Base-by-base conservation (phyloP, 73 alveolate species). In the Stentor roeselii region DNA sequence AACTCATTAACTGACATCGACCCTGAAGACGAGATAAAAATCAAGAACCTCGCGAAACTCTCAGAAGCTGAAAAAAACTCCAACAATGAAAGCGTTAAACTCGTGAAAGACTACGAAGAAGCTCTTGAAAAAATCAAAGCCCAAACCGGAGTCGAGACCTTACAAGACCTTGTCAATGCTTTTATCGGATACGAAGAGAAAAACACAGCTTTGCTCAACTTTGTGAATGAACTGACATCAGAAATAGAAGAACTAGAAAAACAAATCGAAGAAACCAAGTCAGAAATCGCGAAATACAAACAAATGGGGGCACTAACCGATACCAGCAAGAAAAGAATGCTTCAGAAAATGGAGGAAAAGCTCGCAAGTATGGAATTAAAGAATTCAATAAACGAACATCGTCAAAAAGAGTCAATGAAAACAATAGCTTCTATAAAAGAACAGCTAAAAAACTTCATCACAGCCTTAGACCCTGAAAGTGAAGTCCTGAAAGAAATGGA, bases 291-390 rank as follows among this genome's bases (percentile, higher is more conserved):
- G 1, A 36, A 27, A 38, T 74, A 88, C 75, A 88, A 87, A 50
- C 89, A 90, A 50, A 77, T 82, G 83, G 94, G 94, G n/a, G 83
- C 88, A 30, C 90, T 90, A 14, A 82, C 91, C 40, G 91, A 89
- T 75, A 89, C 87, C 58, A 88, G 86, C 36, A 36, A 90, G n/a
- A 89, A 88, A 90, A 84, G 91, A 75, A 39, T 82, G 78, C 85
- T 85, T 59, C 88, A 91, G 83, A 91, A 89, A 78, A 78, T 91
- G 30, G 96, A 91, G 59, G 94, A 91, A 86, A 89, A 89, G 87
- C 78, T 91, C 59, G 82, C 84, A 4, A 37, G 36, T 40, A 67
- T 67, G 80, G 80, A 67, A 67, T 67, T 67, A 15, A 67, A 32
- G 34, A 67, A 67, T 34, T 27, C 15, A 27, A 67, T 67, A 14